phyloP scores from a whole-genome alignment of 1,284 basidiomycete species.

The Ceratobasidium sp. region DNA sequence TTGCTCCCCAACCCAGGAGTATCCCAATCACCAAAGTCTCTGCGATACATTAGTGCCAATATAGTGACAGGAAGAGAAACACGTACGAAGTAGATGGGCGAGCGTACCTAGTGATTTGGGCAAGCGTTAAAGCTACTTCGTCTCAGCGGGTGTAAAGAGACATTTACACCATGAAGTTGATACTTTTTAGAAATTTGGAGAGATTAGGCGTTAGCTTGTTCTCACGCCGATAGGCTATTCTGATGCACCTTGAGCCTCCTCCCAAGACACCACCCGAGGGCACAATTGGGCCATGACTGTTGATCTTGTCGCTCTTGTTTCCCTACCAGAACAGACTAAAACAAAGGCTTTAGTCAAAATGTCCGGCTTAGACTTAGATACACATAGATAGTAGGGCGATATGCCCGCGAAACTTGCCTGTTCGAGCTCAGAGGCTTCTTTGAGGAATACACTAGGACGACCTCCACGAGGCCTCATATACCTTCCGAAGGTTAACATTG shows the following conservation, averaged over 20 bases:
- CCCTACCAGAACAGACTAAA: conserved; percentile 33
- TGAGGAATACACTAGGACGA: neutral
- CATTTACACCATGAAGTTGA: conserved; percentile 32
- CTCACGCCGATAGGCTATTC: neutral
- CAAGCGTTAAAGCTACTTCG: neutral
- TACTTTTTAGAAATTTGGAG: neutral
- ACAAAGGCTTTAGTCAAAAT: no score
- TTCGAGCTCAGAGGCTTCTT: neutral
- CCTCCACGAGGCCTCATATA: neutral
- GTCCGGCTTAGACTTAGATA: neutral
- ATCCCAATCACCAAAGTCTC: conserved; percentile 44
- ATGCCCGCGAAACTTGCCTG: neutral
- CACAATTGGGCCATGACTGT: conserved; percentile 25
- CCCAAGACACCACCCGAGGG: conserved; percentile 15
- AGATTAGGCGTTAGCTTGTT: neutral
- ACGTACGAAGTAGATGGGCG: conserved; percentile 35
- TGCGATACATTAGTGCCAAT: neutral
- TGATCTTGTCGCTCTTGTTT: conserved; percentile 22
- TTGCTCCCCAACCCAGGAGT: conserved; percentile 26
- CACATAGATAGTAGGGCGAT: neutral
- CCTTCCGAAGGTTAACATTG: neutral
- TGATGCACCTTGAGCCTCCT: conserved; percentile 37
- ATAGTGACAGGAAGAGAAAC: no score
- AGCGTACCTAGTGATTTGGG: conserved; percentile 12
- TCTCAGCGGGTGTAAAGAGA: neutral